Conservation (phyloP, 2,329 filamentous ascomycete genomes). For the Penicillium sp. region DNA sequence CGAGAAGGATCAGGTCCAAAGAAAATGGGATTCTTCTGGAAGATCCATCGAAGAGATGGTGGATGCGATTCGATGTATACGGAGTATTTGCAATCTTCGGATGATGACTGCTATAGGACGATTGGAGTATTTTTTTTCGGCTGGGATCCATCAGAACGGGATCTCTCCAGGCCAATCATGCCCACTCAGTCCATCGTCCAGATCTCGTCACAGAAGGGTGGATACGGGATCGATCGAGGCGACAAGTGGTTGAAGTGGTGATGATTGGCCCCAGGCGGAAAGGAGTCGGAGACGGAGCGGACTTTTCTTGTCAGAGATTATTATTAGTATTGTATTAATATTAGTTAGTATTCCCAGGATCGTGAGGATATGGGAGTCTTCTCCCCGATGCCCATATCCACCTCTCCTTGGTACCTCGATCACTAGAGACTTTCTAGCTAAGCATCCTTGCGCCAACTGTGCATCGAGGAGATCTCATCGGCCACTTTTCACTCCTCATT, state of each 20-base stretch:
- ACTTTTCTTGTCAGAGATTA: no score
- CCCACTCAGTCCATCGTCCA: conserved; percentile 22
- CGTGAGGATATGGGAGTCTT: no score
- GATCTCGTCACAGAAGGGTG: conserved; percentile 27
- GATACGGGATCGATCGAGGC: conserved; percentile 24
- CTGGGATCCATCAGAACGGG: conserved; percentile 29
- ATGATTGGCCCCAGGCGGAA: no score
- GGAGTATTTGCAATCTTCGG: no score
- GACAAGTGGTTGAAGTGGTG: neutral
- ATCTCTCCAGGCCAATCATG: conserved; percentile 26
- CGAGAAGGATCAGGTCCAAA: conserved; percentile 7
- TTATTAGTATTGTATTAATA: no score
- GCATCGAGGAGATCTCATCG: conserved; percentile 14
- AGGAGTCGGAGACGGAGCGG: no score
- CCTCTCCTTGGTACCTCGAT: no score
- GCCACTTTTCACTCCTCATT: conserved; percentile 10
- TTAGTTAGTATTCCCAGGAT: no score
- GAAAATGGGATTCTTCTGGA: conserved; percentile 20
- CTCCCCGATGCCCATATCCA: no score
- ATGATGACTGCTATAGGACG: no score
- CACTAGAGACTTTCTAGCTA: no score
- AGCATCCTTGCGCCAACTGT: conserved; percentile 13
- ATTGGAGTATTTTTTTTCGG: conserved; percentile 20
- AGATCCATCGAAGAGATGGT: conserved; percentile 16
- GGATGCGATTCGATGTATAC: conserved; percentile 15